These are phyloP conservation scores for Golubevia pallescens DNA, from an alignment of 1,284 basidiomycete species.

Conservation along the genomic window DNA sequence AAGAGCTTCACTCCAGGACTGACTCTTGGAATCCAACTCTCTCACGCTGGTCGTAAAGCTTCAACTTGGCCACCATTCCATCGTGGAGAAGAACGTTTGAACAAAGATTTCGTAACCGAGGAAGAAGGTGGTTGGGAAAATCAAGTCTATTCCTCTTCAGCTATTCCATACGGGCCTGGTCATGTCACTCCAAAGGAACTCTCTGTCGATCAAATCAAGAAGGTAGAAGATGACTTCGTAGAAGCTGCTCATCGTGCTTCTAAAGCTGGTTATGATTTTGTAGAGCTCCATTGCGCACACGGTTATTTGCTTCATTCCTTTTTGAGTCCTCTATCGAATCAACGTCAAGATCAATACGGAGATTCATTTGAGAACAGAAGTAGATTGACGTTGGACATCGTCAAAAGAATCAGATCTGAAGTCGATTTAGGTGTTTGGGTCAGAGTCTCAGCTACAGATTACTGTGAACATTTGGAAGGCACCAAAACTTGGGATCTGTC, in stretches of 20 bases:
- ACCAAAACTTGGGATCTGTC: constrained; percentile 42
- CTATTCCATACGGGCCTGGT: constrained; percentile 29
- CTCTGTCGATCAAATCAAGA: constrained; percentile 24
- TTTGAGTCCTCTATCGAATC: constrained; percentile 44
- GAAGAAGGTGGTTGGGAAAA: constrained; percentile 53
- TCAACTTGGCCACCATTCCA: constrained; percentile 44
- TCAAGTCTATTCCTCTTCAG: constrained; percentile 40
- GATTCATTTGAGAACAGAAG: constrained; percentile 50
- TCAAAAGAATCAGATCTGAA: constrained; percentile 32
- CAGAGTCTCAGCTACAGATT: constrained; percentile 52
- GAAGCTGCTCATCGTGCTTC: constrained; percentile 50
- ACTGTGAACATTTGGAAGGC: constrained; percentile 32
- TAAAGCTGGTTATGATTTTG: constrained; percentile 56
- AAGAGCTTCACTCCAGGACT: constrained; percentile 44
- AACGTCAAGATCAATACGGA: constrained; percentile 62
- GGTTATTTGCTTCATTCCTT: constrained; percentile 52
- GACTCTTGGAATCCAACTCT: constrained; percentile 51
- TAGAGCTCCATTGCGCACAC: constrained; percentile 56
- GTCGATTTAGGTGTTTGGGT: constrained; percentile 57
- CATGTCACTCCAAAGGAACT: constrained; percentile 34
- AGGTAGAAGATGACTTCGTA: constrained; percentile 44
- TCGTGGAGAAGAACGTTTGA: constrained; percentile 14
- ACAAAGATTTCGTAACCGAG: constrained; percentile 23
- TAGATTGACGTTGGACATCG: constrained; percentile 32
- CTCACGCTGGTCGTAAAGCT: constrained; percentile 57